Evolutionary conservation across 2,329 filamentous ascomycete species (phyloP).

Genomic region (Colletotrichum sp.): DNA sequence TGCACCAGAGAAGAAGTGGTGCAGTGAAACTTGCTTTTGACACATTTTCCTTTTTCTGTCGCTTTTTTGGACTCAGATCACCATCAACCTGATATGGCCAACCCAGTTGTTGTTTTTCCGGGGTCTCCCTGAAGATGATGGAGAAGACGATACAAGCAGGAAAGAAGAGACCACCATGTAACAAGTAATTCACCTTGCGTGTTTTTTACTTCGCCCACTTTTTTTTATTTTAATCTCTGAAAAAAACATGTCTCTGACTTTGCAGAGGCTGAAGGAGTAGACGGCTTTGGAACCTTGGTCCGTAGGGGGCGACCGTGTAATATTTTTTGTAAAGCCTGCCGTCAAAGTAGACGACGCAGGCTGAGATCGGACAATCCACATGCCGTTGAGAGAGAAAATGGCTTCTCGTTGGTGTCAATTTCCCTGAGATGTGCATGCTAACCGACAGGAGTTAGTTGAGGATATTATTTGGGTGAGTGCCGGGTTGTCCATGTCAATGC

Average conservation of each 20-base stretch:
- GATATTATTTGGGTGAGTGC: neutral
- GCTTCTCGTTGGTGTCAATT: neutral
- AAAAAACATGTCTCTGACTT: neutral
- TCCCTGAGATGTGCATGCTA: neutral
- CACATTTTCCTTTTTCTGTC: neutral
- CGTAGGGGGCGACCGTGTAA: neutral
- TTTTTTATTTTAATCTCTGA: neutral
- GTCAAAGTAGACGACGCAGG: neutral
- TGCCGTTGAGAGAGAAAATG: neutral
- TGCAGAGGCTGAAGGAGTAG: neutral
- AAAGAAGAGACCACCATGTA: constrained; percentile 14
- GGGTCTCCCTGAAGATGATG: neutral
- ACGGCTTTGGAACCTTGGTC: neutral
- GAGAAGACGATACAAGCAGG: constrained; percentile 7
- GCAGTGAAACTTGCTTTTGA: constrained; percentile 15
- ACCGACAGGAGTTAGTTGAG: neutral
- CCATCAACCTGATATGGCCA: neutral
- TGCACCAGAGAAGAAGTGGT: constrained; percentile 1
- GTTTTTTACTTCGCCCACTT: neutral
- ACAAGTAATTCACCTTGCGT: constrained; percentile 19
- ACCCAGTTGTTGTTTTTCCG: constrained; percentile 13
- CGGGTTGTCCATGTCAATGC: neutral
- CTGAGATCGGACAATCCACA: neutral
- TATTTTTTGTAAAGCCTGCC: neutral
- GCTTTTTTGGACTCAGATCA: constrained; percentile 1